Percentiles rank a stretch among this genome's conserved stretches.
These are phyloP conservation scores for Xylariales sp. DNA, from an alignment of 2,329 filamentous ascomycete species.

Conservation along the genomic window DNA sequence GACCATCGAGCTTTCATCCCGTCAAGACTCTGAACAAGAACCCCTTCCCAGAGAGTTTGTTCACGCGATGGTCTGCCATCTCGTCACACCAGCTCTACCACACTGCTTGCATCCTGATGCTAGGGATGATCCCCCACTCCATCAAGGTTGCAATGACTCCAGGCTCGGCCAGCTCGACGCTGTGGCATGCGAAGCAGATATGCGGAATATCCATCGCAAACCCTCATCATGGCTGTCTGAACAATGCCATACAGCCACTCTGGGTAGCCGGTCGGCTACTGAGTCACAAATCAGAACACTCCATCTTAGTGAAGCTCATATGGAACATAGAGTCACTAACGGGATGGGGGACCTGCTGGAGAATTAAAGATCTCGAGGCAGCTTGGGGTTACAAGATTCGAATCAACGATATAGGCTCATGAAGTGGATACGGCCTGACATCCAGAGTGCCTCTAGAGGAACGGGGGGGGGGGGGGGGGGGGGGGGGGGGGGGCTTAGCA, in stretches of 20 bases:
- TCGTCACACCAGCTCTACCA: conserved; percentile 55
- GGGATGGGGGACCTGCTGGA: conserved; percentile 50
- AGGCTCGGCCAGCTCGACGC: conserved; percentile 29
- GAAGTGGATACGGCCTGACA: too few species aligned
- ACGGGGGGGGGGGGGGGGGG: too few species aligned
- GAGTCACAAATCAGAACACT: conserved; percentile 42
- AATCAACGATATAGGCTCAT: background rate
- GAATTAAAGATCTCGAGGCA: conserved; percentile 45
- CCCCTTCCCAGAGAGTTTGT: conserved; percentile 49
- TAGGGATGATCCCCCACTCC: conserved; percentile 35
- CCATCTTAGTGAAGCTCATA: conserved; percentile 36
- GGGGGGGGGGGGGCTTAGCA: too few species aligned
- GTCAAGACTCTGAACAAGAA: conserved; percentile 35
- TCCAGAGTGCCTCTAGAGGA: too few species aligned
- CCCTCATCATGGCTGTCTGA: conserved; percentile 49
- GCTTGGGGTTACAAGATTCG: conserved; percentile 32
- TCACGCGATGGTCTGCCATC: conserved; percentile 49
- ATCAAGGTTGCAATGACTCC: conserved; percentile 8
- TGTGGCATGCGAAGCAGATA: conserved; percentile 53
- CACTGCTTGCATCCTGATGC: conserved; percentile 47
- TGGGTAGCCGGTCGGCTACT: conserved; percentile 52
- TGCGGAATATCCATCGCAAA: conserved; percentile 54
- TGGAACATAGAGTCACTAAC: conserved; percentile 45
- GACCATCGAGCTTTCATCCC: conserved; percentile 42
- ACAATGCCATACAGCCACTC: conserved; percentile 54